phyloP scores from a whole-genome alignment of 805 yeast species.

The Wilhelminamyces savonicus region DNA sequence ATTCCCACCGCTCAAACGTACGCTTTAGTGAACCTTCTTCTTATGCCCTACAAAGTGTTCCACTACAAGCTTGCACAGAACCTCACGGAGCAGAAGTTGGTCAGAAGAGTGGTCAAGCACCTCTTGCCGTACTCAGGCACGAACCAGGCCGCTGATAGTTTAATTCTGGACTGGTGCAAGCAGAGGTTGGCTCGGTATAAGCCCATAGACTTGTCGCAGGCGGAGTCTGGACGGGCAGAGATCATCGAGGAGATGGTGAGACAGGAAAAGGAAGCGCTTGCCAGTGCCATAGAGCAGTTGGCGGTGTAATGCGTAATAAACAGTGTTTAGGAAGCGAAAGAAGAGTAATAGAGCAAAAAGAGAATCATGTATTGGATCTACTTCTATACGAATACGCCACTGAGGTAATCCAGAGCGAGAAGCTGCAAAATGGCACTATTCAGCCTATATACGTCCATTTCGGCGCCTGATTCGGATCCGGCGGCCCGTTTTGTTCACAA shows the following conservation, averaged over 20 bases:
- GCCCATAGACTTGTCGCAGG: constrained; percentile 1
- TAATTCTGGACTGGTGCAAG: constrained; percentile 19
- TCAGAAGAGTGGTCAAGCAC: constrained; percentile 11
- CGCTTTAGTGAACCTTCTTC: constrained; percentile 22
- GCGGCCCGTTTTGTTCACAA: no score
- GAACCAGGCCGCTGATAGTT: constrained; percentile 2
- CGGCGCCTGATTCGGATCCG: no score
- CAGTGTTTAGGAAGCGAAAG: no score
- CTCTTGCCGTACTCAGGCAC: constrained; percentile 14
- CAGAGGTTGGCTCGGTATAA: constrained; percentile 16
- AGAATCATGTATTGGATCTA: no score
- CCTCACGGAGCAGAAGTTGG: constrained; percentile 15
- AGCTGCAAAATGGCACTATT: no score
- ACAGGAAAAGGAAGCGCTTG: constrained; percentile 22
- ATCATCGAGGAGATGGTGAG: constrained; percentile 12
- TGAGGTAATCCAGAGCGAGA: no score
- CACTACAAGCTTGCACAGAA: constrained; percentile 12
- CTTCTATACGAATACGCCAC: no score
- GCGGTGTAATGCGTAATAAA: no score
- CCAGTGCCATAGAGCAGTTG: constrained; percentile 1
- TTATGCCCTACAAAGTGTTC: constrained; percentile 22
- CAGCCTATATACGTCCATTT: no score
- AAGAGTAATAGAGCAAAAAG: no score
- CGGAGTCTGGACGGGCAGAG: constrained; percentile 2
- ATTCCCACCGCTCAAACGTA: constrained; percentile 38